Percentiles rank a stretch among this genome's conserved stretches.
These are phyloP conservation scores for Rhodamnia argentea DNA, from an alignment of 345 rosid species.

Conservation along the genomic window DNA sequence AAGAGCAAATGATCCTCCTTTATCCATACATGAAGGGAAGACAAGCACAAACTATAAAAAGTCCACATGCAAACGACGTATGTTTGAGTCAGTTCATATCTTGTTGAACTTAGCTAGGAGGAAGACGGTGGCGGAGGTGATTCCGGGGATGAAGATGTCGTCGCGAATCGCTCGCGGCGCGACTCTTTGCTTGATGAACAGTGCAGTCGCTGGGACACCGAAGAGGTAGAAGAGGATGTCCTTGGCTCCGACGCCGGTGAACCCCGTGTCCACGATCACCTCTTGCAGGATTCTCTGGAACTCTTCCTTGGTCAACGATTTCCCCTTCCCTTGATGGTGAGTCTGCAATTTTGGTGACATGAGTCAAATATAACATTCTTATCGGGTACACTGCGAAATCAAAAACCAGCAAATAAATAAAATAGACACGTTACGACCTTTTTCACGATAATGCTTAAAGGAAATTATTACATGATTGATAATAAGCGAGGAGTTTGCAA, in stretches of 20 bases:
- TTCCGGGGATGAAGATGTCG: slow-evolving; percentile 57
- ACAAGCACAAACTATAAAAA: not conserved
- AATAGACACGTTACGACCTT: not conserved
- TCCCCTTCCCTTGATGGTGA: slow-evolving; percentile 24
- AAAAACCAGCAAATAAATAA: too few species aligned
- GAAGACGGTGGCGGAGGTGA: slow-evolving; percentile 74
- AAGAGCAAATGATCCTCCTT: not conserved
- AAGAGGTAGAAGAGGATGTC: slow-evolving; percentile 50
- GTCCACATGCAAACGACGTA: not conserved
- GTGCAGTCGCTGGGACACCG: slow-evolving; percentile 51
- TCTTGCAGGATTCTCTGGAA: slow-evolving; percentile 53
- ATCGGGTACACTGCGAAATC: too few species aligned
- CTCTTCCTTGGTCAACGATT: slow-evolving; percentile 33
- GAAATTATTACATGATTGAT: not conserved
- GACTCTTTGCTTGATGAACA: slow-evolving; percentile 41
- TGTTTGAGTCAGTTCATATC: slow-evolving; percentile 19
- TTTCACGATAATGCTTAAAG: not conserved
- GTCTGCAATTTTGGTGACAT: slow-evolving; percentile 6
- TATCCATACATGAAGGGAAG: not conserved
- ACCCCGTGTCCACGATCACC: slow-evolving; percentile 37
- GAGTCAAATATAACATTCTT: not conserved
- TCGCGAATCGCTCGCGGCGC: slow-evolving; percentile 38
- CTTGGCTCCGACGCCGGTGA: slow-evolving; percentile 66
- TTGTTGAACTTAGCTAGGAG: slow-evolving; percentile 67
- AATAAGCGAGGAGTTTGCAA: not conserved